These are phyloP conservation scores for Wickerhamiella vanderwaltii DNA, from an alignment of 805 yeast species.

Conservation along the genomic window DNA sequence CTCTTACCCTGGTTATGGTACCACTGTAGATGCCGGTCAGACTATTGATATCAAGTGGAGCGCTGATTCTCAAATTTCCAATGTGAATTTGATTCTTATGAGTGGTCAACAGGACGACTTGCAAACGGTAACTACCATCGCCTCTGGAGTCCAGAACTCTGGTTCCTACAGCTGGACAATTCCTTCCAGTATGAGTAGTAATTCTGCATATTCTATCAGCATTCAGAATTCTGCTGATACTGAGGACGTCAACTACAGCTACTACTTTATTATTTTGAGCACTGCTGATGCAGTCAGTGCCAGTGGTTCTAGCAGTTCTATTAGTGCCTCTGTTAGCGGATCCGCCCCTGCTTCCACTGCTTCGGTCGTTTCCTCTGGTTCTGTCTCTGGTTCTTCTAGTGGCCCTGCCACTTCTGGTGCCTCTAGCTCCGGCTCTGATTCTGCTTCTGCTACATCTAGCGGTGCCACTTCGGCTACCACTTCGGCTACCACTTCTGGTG, in stretches of 20 bases:
- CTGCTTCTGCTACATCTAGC: conserved; percentile 9
- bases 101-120: conserved; percentile 23
- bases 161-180: conserved; percentile 25
- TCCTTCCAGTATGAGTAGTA: conserved; percentile 16
- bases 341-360: conserved; percentile 2
- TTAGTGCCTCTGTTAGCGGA: conserved; percentile 4
- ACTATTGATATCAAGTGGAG: conserved; percentile 24
- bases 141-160: conserved; percentile 21
- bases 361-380: conserved; percentile 2
- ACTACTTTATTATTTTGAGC: conserved; percentile 13
- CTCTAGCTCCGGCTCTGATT: conserved; percentile 1
- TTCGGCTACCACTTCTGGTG: conserved; percentile 1
- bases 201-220: conserved; percentile 22
- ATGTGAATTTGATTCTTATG: conserved; percentile 23
- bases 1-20: conserved; percentile 21
- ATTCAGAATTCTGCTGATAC: conserved; percentile 20
- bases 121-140: conserved; percentile 21
- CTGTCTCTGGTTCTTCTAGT: conserved; percentile 3
- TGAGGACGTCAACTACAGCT: conserved; percentile 19
- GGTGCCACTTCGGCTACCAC: conserved; percentile 5
- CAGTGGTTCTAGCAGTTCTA: conserved; percentile 5
- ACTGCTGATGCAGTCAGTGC: not conserved
- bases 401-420: conserved; percentile 1
- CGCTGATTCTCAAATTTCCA: conserved; percentile 19
- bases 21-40: conserved; percentile 23